Base-by-base conservation (phyloP, 768 basidiomycete genomes). In the Leccinum longicurvipes region DNA sequence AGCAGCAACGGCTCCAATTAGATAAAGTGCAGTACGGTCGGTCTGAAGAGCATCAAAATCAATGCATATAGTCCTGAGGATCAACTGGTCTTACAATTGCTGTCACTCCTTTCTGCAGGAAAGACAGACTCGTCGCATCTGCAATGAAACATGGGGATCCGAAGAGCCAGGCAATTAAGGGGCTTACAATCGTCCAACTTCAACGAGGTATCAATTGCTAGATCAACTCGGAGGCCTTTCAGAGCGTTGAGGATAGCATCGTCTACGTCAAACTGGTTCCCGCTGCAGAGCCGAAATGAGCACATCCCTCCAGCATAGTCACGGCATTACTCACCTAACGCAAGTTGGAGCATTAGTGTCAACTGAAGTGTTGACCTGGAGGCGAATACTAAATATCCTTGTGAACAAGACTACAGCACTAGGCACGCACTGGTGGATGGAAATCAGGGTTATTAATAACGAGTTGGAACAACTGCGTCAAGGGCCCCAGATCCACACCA, bases 1-100 rank as follows among this genome's bases (percentile, higher is more conserved):
- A 17, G 78, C 83, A 41, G 86, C 84, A 28, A 89, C 84, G 4
- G 81, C 85, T n/a, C 86, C 85, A 39, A 89, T 84, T 49, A 89
- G 76, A 70, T 80, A 87, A 24, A 90, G 70, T 0, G 78, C 81
- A 2, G 83, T 83, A 57, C 77, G 63, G 66, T 89, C 88, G 2
- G 82, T 84, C 81, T 87, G 39, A 21, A 56, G 6, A 48, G 47
- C 42, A 8, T 21, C 19, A 24, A 25, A 21, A 36, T 65, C 41
- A 58, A 36, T 32, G 50, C 29, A 53, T 29, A 8, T 50, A 14
- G 39, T 24, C 27, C 42, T 45, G 31, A 25, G 57, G 2, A 42
- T 3, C 6, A 24, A 19, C 24, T 24, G 32, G 15, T 62, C 77
- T 65, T 67, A 84, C 84, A 44, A 78, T 69, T 1, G 81, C 81